phyloP scores from a whole-genome alignment of 1,139 yeast genomes.

The Pichia kudriavzevii region DNA sequence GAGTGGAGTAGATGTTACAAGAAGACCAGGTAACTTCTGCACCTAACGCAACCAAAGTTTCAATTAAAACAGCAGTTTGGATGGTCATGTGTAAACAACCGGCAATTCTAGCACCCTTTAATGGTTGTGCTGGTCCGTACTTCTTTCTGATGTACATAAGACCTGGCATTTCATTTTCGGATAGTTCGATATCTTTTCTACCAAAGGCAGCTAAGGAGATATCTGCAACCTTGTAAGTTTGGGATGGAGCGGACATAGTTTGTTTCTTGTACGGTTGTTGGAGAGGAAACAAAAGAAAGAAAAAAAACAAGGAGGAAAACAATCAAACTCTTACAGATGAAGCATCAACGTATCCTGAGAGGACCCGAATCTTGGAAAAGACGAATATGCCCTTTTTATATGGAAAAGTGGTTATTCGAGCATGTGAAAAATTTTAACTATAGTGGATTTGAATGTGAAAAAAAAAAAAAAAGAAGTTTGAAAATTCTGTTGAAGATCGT shows the following conservation, averaged over 20 bases:
- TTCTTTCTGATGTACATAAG: conserved; percentile 94
- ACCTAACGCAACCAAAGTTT: conserved; percentile 95
- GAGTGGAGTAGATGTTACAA: conserved; percentile 99
- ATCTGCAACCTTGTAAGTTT: conserved; percentile 94
- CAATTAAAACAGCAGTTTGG: conserved; percentile 98
- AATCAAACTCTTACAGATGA: not conserved
- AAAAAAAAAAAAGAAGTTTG: no score
- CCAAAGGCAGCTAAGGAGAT: conserved; percentile 99
- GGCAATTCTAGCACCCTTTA: conserved; percentile 98
- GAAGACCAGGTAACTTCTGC: conserved; percentile 99
- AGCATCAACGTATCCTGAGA: no score
- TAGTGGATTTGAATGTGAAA: no score
- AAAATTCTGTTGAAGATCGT: no score
- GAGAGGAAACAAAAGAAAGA: not conserved
- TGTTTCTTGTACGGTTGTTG: not conserved
- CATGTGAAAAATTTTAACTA: no score
- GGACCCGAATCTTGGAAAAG: no score
- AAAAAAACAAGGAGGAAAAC: not conserved
- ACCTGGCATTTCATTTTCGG: conserved; percentile 99
- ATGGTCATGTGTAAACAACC: conserved; percentile 99
- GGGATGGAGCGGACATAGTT: conserved; percentile 49
- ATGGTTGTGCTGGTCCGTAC: conserved; percentile 90
- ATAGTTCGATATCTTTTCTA: conserved; percentile 98
- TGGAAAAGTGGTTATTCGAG: no score
- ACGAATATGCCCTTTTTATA: no score